A percentile compares a stretch with the other conserved stretches of the same genome.
phyloP scores from a whole-genome alignment of 2,329 filamentous ascomycete genomes.

The Xylariaceae sp. region DNA sequence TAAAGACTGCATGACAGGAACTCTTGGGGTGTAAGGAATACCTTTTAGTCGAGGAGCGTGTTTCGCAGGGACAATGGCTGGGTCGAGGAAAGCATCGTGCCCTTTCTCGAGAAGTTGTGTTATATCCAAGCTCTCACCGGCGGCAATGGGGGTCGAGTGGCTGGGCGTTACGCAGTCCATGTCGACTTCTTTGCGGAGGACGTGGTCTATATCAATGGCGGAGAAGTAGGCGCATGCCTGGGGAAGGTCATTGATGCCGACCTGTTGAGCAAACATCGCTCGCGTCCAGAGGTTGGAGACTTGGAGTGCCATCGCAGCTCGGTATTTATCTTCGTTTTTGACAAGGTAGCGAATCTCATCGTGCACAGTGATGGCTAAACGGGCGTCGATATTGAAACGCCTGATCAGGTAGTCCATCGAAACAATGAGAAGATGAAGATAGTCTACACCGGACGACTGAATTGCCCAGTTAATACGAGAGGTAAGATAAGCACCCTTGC shows the following conservation, averaged over 20 bases:
- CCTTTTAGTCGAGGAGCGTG: slow-evolving; percentile 63
- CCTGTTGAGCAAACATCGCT: slow-evolving; percentile 96
- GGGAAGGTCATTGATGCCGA: slow-evolving; percentile 93
- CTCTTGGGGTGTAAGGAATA: slow-evolving; percentile 73
- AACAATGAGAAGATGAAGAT: slow-evolving; percentile 91
- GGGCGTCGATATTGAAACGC: slow-evolving; percentile 83
- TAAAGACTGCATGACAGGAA: slow-evolving; percentile 80
- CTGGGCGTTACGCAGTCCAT: slow-evolving; percentile 97
- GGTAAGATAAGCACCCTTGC: slow-evolving; percentile 90
- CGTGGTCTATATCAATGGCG: slow-evolving; percentile 91
- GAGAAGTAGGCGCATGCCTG: slow-evolving; percentile 96
- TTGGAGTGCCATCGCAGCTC: slow-evolving; percentile 90
- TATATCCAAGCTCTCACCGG: slow-evolving; percentile 89
- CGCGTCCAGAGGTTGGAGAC: slow-evolving; percentile 95
- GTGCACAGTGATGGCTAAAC: slow-evolving; percentile 91
- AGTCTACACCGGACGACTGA: slow-evolving; percentile 95
- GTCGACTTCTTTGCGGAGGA: slow-evolving; percentile 96
- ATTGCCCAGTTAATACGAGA: slow-evolving; percentile 99
- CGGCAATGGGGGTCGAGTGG: slow-evolving; percentile 77
- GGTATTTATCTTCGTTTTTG: slow-evolving; percentile 83
- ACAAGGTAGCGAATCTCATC: slow-evolving; percentile 97
- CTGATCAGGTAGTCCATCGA: slow-evolving; percentile 92
- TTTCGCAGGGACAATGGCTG: slow-evolving; percentile 60
- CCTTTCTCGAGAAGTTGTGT: slow-evolving; percentile 77
- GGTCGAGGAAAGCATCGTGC: slow-evolving; percentile 71